Conservation (phyloP, 495 filamentous ascomycete genomes). For the Rhizodiscina lignyota region DNA sequence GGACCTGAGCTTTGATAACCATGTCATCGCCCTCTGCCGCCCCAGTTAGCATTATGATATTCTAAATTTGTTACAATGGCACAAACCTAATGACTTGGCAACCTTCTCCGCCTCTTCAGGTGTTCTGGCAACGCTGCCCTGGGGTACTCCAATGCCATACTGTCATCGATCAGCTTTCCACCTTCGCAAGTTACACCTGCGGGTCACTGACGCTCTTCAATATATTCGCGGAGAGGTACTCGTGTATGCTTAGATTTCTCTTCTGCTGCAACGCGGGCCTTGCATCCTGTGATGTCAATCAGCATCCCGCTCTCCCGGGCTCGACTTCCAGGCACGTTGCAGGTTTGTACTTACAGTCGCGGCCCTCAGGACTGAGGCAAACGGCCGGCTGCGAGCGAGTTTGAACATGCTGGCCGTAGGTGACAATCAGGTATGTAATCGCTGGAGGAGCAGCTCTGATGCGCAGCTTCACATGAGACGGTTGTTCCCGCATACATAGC, state of each 20-base stretch:
- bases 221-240: constrained; percentile 85
- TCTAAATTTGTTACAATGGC: constrained; percentile 2
- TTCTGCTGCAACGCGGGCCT: constrained; percentile 48
- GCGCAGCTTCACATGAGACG: too few relatives aligned
- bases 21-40: constrained; percentile 68
- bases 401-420: constrained; percentile 43
- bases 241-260: constrained; percentile 86
- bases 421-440: too few relatives aligned
- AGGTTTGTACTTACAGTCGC: constrained; percentile 33
- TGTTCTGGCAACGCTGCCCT: constrained; percentile 66
- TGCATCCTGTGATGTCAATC: constrained; percentile 23
- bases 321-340: constrained; percentile 7
- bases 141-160: constrained; percentile 90
- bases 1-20: constrained; percentile 99
- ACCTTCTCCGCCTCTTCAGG: constrained; percentile 81
- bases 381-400: constrained; percentile 49
- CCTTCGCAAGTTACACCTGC: constrained; percentile 3
- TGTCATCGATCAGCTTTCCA: constrained; percentile 20
- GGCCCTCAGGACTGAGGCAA: constrained; percentile 49
- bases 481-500: too few relatives aligned
- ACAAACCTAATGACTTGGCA: constrained; percentile 66
- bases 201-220: constrained; percentile 52
- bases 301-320: constrained; percentile 4
- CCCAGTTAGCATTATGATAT: constrained; percentile 8
- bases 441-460: too few relatives aligned